Base-by-base conservation (phyloP, 768 basidiomycete genomes). In the Termitomyces heimii region DNA sequence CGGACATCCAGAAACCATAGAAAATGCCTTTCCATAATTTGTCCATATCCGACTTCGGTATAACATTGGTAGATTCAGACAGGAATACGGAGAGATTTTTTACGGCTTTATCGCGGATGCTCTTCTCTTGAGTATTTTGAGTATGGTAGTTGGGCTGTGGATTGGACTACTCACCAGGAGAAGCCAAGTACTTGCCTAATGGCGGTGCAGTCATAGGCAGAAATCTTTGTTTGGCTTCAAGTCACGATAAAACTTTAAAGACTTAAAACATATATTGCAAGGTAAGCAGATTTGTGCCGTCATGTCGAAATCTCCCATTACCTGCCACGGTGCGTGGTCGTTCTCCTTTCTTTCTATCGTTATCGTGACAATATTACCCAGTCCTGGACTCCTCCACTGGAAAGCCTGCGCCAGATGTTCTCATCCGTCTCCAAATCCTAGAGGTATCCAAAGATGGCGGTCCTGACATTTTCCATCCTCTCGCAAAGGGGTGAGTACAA, bases 1-100 rank as follows among this genome's bases (percentile, higher is more conserved):
- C 96, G 10, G 95, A 98, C 94, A 98, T 98, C 95, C 96, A 99
- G 73, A 94, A 98, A 68, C 96, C 95, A 71, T 96, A 99, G 70
- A 96, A 99, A 51, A 98, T 82, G 0, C 95, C 96, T 70, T 99
- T 98, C 96, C 96, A 98, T 31, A 98, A 70, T 71, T 94, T 96
- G 60, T 83, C 81, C 85, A 97, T 88, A 66, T 98, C 94, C 29
- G 76, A 57, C 56, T 87, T 83, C 16, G 88, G 73, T 31, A 96
- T 71, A 24, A 70, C 77, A 75, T 86, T 76, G 57, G 77, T 75
- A 9, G 78, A 76, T 58, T 80, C 76, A 1, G 92, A 93, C 31
- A 98, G 82, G 69, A 98, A 96, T 4, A 76, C 70, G 0, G 86
- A 77, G 9, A 98, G 79, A 57, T 82, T 83, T 68, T 87, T 86